These are phyloP conservation scores for Mortierella sp. DNA, from an alignment of 371 early-diverging fungal genomes.

Conservation along the genomic window DNA sequence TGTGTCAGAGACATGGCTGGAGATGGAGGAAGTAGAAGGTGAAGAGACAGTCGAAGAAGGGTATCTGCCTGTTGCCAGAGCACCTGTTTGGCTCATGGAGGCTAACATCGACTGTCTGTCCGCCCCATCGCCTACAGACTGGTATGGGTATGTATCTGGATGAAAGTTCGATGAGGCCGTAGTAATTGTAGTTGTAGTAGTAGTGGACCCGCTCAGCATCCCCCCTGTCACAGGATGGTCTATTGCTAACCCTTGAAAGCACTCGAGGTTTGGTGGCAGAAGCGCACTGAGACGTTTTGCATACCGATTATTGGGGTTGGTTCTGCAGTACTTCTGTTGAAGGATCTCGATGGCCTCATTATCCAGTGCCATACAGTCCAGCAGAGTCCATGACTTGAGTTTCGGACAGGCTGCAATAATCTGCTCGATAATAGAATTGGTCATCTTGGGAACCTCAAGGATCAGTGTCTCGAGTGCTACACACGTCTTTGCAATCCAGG, in stretches of 20 bases:
- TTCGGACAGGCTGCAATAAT: conserved; percentile 25
- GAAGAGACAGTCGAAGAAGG: conserved; percentile 30
- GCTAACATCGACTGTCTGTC: too few species aligned
- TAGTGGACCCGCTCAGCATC: too few species aligned
- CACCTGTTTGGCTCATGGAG: too few species aligned
- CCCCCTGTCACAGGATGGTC: too few species aligned
- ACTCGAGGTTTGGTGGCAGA: too few species aligned
- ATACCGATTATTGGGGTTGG: neutral
- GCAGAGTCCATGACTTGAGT: conserved; percentile 24
- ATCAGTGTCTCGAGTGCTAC: conserved; percentile 19
- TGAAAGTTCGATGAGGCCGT: too few species aligned
- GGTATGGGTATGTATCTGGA: too few species aligned
- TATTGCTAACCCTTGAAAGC: too few species aligned
- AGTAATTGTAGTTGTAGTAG: neutral
- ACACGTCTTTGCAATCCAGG: conserved; percentile 26
- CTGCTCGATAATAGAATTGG: conserved; percentile 17
- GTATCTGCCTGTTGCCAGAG: too few species aligned
- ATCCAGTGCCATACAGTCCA: conserved; percentile 22
- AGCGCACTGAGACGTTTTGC: neutral
- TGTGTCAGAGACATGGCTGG: conserved; percentile 20
- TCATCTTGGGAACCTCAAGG: conserved; percentile 33
- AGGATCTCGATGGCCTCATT: conserved; percentile 12
- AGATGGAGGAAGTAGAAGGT: conserved; percentile 25
- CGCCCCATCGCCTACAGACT: too few species aligned
- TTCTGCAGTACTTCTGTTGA: conserved; percentile 12